Conservation (phyloP, 1,284 basidiomycete genomes). For the Trametes hirsuta region DNA sequence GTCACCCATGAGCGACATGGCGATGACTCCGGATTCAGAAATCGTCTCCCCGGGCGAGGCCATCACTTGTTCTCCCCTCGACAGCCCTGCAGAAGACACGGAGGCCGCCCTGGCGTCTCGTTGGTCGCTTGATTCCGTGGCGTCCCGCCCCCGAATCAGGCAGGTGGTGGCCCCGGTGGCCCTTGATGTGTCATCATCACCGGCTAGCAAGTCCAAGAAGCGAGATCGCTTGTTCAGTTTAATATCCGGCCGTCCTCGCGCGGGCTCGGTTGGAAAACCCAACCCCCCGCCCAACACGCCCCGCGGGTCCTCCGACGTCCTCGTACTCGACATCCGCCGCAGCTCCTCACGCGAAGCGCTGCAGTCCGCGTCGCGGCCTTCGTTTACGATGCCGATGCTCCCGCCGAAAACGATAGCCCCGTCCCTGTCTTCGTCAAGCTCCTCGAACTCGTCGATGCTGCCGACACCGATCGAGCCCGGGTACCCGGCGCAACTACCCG, state of each 20-base stretch:
- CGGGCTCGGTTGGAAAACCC: conserved; percentile 33
- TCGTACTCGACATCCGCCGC: conserved; percentile 26
- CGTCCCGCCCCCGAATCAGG: conserved; percentile 26
- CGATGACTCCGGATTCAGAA: conserved; percentile 12
- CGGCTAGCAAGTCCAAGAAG: conserved; percentile 28
- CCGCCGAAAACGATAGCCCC: conserved; percentile 14
- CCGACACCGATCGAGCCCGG: conserved; percentile 29
- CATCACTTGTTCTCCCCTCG: conserved; percentile 14
- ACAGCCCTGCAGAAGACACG: conserved; percentile 15
- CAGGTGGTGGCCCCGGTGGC: conserved; percentile 7
- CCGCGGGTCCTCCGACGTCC: conserved; percentile 20
- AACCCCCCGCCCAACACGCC: conserved; percentile 24
- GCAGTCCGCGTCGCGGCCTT: conserved; percentile 21
- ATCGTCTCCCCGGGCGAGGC: conserved; percentile 19
- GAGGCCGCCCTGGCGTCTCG: conserved; percentile 31
- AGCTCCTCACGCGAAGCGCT: conserved; percentile 21
- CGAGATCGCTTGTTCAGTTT: conserved; percentile 37
- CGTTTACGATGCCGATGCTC: conserved; percentile 17
- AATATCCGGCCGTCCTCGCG: conserved; percentile 33
- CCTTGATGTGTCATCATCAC: conserved; percentile 22
- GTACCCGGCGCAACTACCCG: conserved; percentile 7
- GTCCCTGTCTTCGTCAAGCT: conserved; percentile 22
- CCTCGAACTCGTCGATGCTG: conserved; percentile 28
- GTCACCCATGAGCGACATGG: conserved; percentile 18
- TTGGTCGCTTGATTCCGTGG: conserved; percentile 37